These are phyloP conservation scores for Bipolaris bicolor DNA, from an alignment of 2,329 filamentous ascomycete genomes.

Conservation along the genomic window DNA sequence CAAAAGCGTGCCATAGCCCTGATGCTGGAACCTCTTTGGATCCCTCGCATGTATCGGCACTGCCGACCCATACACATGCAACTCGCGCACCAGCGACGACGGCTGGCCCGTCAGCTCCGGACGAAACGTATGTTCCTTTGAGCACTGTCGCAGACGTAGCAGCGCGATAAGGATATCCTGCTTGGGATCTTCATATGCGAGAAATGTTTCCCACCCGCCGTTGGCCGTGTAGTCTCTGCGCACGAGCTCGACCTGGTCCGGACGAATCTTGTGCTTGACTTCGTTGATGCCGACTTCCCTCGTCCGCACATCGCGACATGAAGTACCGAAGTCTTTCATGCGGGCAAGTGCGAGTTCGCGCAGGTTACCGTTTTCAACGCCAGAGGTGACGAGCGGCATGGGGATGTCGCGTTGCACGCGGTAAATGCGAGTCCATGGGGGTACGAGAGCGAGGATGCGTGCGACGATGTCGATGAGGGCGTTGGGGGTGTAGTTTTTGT, in stretches of 20 bases:
- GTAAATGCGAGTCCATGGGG: constrained; percentile 98
- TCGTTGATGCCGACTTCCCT: constrained; percentile 98
- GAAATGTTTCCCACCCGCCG: constrained; percentile 97
- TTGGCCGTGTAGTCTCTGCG: constrained; percentile 94
- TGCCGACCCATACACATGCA: constrained; percentile 96
- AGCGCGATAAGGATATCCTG: constrained; percentile 96
- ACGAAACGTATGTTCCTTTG: constrained; percentile 87
- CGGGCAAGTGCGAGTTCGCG: constrained; percentile 91
- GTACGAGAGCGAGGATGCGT: constrained; percentile 91
- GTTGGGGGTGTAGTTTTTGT: constrained; percentile 99
- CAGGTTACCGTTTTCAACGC: constrained; percentile 96
- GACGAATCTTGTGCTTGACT: constrained; percentile 97
- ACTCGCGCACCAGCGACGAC: constrained; percentile 88
- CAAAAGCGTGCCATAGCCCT: constrained; percentile 91
- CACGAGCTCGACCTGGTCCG: constrained; percentile 93
- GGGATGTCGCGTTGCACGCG: constrained; percentile 98
- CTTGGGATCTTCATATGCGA: constrained; percentile 97
- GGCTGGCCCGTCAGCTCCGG: constrained; percentile 84
- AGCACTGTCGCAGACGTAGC: constrained; percentile 87
- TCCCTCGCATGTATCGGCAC: constrained; percentile 97
- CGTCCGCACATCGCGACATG: constrained; percentile 93
- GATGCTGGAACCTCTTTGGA: constrained; percentile 96
- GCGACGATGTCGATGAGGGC: constrained; percentile 94
- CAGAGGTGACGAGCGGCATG: constrained; percentile 99
- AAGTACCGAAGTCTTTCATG: constrained; percentile 99